Conservation (phyloP, 106 monocot genomes). For the Acanthochlamys bracteata region DNA sequence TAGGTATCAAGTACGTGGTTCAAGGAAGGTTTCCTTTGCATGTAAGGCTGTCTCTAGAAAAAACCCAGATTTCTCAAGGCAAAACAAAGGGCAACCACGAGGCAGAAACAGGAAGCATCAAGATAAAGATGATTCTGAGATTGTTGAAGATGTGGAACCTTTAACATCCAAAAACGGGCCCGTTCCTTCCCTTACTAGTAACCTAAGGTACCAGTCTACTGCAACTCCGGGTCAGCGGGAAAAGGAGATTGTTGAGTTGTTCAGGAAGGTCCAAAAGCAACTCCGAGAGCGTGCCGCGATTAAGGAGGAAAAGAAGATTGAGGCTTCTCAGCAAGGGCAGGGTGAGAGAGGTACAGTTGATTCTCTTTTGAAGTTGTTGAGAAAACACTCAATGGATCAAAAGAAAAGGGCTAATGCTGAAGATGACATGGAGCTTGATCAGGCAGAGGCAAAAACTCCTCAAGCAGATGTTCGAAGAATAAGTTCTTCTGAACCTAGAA, state of each 20-base stretch:
- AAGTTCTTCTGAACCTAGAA: slow-evolving; percentile 30
- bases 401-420: slow-evolving; percentile 27
- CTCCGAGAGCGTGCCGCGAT: slow-evolving; percentile 52
- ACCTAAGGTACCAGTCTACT: slow-evolving; percentile 52
- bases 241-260: slow-evolving; percentile 82
- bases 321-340: slow-evolving; percentile 41
- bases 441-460: slow-evolving; percentile 23
- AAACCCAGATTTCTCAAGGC: slow-evolving; percentile 72
- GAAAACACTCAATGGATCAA: slow-evolving; percentile 65
- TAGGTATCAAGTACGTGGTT: slow-evolving; percentile 2
- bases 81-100: slow-evolving; percentile 50
- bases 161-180: slow-evolving; percentile 73
- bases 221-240: slow-evolving; percentile 66
- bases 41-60: slow-evolving; percentile 33
- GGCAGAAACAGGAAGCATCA: slow-evolving; percentile 37
- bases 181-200: slow-evolving; percentile 35
- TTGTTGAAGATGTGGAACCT: slow-evolving; percentile 26
- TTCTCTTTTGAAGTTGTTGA: slow-evolving; percentile 70
- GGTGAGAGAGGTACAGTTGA: slow-evolving; percentile 72
- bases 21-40: slow-evolving; percentile 7
- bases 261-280: slow-evolving; percentile 75
- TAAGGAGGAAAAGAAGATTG: slow-evolving; percentile 69
- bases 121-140: slow-evolving; percentile 40
- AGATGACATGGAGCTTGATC: slow-evolving; percentile 21
- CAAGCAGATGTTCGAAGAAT: slow-evolving; percentile 32